Evolutionary conservation across 2,329 filamentous ascomycete genomes (phyloP), one percentile per base, ranked within the genome.

Genomic region (Neonectria punicea): DNA sequence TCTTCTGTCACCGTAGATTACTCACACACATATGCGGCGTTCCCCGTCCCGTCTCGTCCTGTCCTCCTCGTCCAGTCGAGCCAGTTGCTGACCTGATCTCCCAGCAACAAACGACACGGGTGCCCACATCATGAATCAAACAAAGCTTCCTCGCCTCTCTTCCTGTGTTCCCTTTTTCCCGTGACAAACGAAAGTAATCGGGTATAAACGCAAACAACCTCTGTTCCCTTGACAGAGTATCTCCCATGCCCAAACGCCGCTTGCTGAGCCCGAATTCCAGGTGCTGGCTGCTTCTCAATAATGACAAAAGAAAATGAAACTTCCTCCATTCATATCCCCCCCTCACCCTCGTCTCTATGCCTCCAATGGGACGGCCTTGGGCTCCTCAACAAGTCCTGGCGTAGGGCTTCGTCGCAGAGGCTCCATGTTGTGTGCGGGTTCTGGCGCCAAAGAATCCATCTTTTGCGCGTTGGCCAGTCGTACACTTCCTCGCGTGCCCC

Each of bases 401-500:
- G 73, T 77, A n/a, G 80, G 78, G 47, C 77, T 80, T 65, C 78
- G 78, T 58, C 78, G 76, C 28, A 82, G 70, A 4, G 80, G 79
- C 66, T 84, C 80, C n/a, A 82, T 68, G 20, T 75, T 74, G 43
- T 76, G 74, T 8, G 74, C 61, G 30, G 76, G 72, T 68, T 83
- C 79, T 44, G 73, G 70, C 55, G 73, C 70, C 55, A 79, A 66
- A 11, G 72, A 70, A 43, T 80, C 80, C 39, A 76, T 68, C 74
- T 83, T 85, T 46, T 80, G 78, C 49, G 83, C 84, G 46, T 76
- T 79, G 5, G 85, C 83, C 39, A 92, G 76, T 53, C 89, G 87
- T 55, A 93, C 86, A 74, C 90, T 93, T 44, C 90, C 92, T 65
- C 90, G 84, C 56, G 82, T 81, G 57, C 90, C 86, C 73, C 92